These are phyloP conservation scores for Trichomonas vaginalis DNA, from an alignment of 208 protist genomes.

Conservation along the genomic window DNA sequence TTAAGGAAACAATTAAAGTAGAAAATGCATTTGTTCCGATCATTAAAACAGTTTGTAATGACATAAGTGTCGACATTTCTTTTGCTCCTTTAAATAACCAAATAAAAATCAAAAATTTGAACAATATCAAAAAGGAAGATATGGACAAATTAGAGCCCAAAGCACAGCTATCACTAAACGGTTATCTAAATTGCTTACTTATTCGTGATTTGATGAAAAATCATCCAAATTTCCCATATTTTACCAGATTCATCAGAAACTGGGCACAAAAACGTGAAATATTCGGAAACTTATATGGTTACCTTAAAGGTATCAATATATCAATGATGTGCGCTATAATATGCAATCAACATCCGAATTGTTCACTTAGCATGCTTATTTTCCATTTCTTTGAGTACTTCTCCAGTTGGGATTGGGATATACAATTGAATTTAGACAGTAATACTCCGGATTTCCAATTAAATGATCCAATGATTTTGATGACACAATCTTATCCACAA, in stretches of 20 bases:
- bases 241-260: background rate
- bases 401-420: background rate
- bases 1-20: background rate
- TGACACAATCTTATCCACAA: background rate
- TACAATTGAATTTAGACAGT: background rate
- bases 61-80: constrained; percentile 3
- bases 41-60: background rate
- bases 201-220: background rate
- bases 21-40: background rate
- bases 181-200: background rate
- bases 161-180: background rate
- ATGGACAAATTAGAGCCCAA: background rate
- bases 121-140: background rate
- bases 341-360: background rate
- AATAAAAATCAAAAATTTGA: background rate
- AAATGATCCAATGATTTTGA: background rate
- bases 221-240: background rate
- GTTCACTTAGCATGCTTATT: background rate
- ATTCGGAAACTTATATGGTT: constrained; percentile 8
- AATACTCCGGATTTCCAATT: background rate
- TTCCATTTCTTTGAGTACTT: background rate
- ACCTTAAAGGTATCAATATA: background rate
- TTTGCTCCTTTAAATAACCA: background rate
- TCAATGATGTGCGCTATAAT: background rate
- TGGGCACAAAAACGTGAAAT: background rate